Evolutionary conservation across 2,329 filamentous ascomycete genomes (phyloP), one percentile per base, ranked within the genome.

Genomic region (Knufia petricola): DNA sequence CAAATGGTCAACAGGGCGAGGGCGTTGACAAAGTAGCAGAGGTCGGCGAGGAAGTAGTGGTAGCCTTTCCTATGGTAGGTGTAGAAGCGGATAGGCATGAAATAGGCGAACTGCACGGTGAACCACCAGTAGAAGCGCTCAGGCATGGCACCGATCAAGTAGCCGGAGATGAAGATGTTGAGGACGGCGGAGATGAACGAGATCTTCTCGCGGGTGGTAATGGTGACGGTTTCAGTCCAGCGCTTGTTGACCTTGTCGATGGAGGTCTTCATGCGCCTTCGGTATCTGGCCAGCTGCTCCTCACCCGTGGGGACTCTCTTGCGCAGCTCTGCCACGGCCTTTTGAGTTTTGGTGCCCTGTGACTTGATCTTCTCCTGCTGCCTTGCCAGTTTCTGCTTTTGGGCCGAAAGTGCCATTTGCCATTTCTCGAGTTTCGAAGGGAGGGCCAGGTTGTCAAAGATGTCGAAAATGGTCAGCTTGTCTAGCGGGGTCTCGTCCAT

Each of bases 21-120:
- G 28, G 95, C 69, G 67, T 98, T 98, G 75, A 94, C 88, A 62
- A 96, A 98, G 69, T 98, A 98, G 71, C 92, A 98, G 39, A 98
- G 79, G 66, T 98, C 92, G 31, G 89, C 90, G 23, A 96, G 73
- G 68, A 98, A 96, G 70, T 98, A 98, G 67, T 95, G 89, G 62
- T 94, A 95, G 49, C 90, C 92, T 50, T 85, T 85, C 59, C 82
- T 81, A 63, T 87, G 87, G 67, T 98, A 98, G 50, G 84, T 86
- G 69, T 88, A 92, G 68, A 80, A 90, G 42, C 92, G 84, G 57
- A 98, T 86, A 10, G 92, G 92, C 90, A 96, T 95, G 67, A 95
- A 96, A 69, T 95, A 96, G 52, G 86, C 65, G 36, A 95, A 76
- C 66, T 95, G 89, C 2, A 67, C 75, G 6, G 86, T 89, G 66